Base-by-base conservation (phyloP, 768 basidiomycete species). In the Hemileccinum rubropunctum region DNA sequence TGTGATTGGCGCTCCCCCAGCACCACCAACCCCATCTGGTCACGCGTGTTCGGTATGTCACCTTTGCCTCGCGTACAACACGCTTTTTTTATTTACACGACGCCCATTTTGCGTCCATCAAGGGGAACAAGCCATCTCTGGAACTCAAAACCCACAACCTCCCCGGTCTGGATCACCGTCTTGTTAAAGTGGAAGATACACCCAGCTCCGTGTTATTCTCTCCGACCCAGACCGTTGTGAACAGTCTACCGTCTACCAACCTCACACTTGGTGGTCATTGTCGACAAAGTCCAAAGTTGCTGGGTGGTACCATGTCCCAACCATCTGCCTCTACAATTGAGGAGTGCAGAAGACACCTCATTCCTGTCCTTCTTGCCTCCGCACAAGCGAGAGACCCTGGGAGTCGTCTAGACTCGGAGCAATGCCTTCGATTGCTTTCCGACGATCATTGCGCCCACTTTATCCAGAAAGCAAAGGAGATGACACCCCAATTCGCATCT, bases 381-480 rank as follows among this genome's bases (percentile, higher is more conserved):
- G 54, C 52, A 11, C 53, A 48, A 30, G 48, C 52, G 49, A 62
- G 46, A 52, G 54, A 53, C 35, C 18, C 58, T 39, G 46, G 15
- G n/a, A 54, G 26, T 23, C 32, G 15, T 45, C 38, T 54, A 47
- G 54, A 58, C 17, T n/a, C 47, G 38, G 53, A 57, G 45, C 54
- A 58, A 47, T 68, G 58, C 32, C 48, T 43, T 37, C 42, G n/a
- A 27, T 47, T 68, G 46, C 62, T 67, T 37, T 61, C 66, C 21
- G 67, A 69, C 26, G 58, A 64, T 51, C 51, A 35, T 20, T 67
- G 66, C 53, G 45, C 11, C 32, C 11, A 15, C 14, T 53, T 67
- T 10, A 32, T 69, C 17, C 47, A 47, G 35, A 45, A 58, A 38
- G 58, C 66, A 28, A 59, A 57, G 23, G 52, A 67, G 23, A 69